Percentiles rank a stretch among this genome's conserved stretches.
Evolutionary conservation across 129 eudicot genomes (phyloP).

Genomic region (Kitagawia praeruptora): DNA sequence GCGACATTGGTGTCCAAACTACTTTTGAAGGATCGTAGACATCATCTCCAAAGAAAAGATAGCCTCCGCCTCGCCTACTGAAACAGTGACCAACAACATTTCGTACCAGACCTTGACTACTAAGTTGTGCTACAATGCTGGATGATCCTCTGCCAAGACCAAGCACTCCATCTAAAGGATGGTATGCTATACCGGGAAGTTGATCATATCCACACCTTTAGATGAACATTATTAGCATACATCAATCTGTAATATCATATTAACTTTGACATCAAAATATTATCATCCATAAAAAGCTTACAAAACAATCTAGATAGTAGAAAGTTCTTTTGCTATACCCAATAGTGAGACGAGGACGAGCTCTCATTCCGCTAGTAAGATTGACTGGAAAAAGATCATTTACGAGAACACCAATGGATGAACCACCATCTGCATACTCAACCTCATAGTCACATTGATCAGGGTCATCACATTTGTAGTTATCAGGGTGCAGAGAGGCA

Average conservation of each 20-base stretch:
- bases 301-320: not conserved
- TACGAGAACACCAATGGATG: constrained; percentile 81
- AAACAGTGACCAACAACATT: constrained; percentile 83
- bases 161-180: constrained; percentile 86
- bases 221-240: not conserved
- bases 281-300: not conserved
- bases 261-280: not conserved
- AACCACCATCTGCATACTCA: constrained; percentile 97
- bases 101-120: constrained; percentile 47
- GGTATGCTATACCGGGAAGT: constrained; percentile 66
- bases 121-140: constrained; percentile 69
- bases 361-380: constrained; percentile 59
- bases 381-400: constrained; percentile 61
- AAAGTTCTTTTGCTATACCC: constrained; percentile 37
- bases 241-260: not conserved
- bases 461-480: constrained; percentile 66
- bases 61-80: constrained; percentile 69
- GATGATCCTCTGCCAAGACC: constrained; percentile 84
- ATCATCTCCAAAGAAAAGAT: constrained; percentile 73
- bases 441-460: constrained; percentile 89
- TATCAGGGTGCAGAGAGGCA: constrained; percentile 63
- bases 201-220: constrained; percentile 97
- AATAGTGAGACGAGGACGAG: constrained; percentile 58
- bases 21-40: constrained; percentile 53
- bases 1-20: constrained; percentile 73